phyloP scores from a whole-genome alignment of 202 grass and related monocot species.

The Schoenoplectus tabernaemontani region DNA sequence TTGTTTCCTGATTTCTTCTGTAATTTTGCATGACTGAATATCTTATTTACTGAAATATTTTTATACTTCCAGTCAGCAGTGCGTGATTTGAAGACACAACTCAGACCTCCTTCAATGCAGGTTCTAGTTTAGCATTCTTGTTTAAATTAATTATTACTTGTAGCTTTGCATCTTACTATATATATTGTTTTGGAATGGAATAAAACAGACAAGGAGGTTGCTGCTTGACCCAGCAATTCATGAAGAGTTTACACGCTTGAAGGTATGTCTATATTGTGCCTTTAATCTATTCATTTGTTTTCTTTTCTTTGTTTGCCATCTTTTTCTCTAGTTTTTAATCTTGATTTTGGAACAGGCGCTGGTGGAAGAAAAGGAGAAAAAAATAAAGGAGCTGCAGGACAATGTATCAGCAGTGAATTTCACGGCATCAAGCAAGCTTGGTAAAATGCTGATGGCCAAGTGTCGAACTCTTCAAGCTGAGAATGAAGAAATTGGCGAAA shows the following conservation, averaged over 20 bases:
- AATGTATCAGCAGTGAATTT: constrained; percentile 98
- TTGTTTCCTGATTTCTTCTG: not conserved
- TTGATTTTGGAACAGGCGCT: constrained; percentile 41
- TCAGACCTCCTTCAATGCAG: constrained; percentile 98
- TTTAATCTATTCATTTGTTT: not conserved
- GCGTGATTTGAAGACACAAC: constrained; percentile 88
- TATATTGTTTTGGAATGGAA: constrained; percentile 1
- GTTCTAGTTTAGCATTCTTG: constrained; percentile 22
- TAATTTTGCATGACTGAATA: not conserved
- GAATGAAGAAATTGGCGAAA: constrained; percentile 98
- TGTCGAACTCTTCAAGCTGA: constrained; percentile 96
- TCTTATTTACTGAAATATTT: not conserved
- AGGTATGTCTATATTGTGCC: constrained; percentile 29
- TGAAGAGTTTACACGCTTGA: constrained; percentile 90
- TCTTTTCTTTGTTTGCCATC: constrained; percentile 5
- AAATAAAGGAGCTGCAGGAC: constrained; percentile 97
- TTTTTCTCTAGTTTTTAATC: not conserved
- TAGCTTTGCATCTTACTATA: not conserved
- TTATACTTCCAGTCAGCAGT: constrained; percentile 75
- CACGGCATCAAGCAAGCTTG: constrained; percentile 86
- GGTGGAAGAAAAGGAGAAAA: constrained; percentile 97
- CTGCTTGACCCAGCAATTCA: constrained; percentile 99
- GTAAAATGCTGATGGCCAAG: constrained; percentile 98
- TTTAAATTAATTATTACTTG: constrained; percentile 19
- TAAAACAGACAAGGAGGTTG: constrained; percentile 81